Base-by-base conservation (phyloP, 192 early-diverging fungal species). In the Chytriomyces confervae region DNA sequence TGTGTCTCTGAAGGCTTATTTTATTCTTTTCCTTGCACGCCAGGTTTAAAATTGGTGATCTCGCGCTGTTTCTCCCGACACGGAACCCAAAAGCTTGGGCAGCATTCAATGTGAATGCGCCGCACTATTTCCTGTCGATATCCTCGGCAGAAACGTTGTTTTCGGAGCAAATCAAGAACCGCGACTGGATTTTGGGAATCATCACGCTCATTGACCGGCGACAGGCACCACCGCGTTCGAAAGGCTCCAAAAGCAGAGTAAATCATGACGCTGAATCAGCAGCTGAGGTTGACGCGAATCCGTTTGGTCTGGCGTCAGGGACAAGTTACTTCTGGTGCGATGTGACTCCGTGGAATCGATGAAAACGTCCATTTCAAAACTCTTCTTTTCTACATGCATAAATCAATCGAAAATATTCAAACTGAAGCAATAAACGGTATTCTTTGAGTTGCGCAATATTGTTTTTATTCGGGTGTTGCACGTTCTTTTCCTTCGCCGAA, bases 61-160 rank as follows among this genome's bases (percentile, higher is more conserved):
- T 87, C n/a, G 80, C 66, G 8, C 75, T 87, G 11, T 87, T 87
- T 70, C 77, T 87, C 5, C 86, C 86, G 10, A 84, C 83, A 13
- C 75, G 80, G 36, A 83, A 87, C 62, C 82, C 82, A 5, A 83
- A 81, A 81, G 81, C 81, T 0, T 87, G 86, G 86, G 83, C 79
- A 46, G 86, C 86, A 5, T 87, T 87, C 75, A 83, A 87, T 63
- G 81, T 85, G 51, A 81, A 83, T 45, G 50, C 77, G 5, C 86
- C 86, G 20, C 81, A 87, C 61, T 83, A 79, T 51, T 87, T 84
- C 62, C 75, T 87, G 72, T 79, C 79, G 5, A 66, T 48, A 11
- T 20, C 61, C 3, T 66, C 62, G 11, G 74, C 74, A 7, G 62
- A 66, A n/a, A 70, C 80, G 3, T 64, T 57, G 11, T 85, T 85